Evolutionary conservation across 2,329 filamentous ascomycete species (phyloP), one percentile per base, ranked within the genome.

Genomic region (Monilinia laxa): DNA sequence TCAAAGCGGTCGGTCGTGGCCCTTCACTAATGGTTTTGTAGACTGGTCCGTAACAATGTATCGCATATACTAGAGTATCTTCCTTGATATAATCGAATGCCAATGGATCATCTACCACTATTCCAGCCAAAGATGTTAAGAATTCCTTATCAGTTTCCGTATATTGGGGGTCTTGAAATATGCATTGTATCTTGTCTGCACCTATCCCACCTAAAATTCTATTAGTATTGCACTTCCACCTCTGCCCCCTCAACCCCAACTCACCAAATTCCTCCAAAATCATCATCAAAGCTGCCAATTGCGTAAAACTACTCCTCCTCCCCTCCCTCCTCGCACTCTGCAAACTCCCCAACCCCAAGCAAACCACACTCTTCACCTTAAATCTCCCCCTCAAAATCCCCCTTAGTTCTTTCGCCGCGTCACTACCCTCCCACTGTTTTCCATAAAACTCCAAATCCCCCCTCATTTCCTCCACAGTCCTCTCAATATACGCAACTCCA

Each of bases 161-260:
- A 62, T 75, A 76, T 35, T 72, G 73, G 1, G 76, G 76, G 49
- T 77, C 76, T 66, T 77, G 76, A 25, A 74, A 68, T 25, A 72
- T 42, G 53, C 60, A 62, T 23, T 52, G 51, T 23, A 64, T 64
- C 16, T 64, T 45, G 62, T 51, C 18, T 7, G 53, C 16, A 20
- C 31, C 20, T 59, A 47, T 25, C 35, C 47, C 57, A n/a, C 45
- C 42, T 65, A 11, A 18, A 23, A 42, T n/a, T 2, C n/a, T 14
- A 51, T 65, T n/a, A 65, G 63, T n/a, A 52, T 42, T 45, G 12
- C 38, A 62, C n/a, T 49, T 20, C 35, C 18, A 42, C 55, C 10
- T 45, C 23, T 25, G 35, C 62, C 10, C 45, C 20, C 25, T 47
- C 63, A 42, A 31, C 25, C 18, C 18, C 16, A 47, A 52, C 62